Conservation (phyloP, 2,329 filamentous ascomycete species). For the Sporothrix mexicana region DNA sequence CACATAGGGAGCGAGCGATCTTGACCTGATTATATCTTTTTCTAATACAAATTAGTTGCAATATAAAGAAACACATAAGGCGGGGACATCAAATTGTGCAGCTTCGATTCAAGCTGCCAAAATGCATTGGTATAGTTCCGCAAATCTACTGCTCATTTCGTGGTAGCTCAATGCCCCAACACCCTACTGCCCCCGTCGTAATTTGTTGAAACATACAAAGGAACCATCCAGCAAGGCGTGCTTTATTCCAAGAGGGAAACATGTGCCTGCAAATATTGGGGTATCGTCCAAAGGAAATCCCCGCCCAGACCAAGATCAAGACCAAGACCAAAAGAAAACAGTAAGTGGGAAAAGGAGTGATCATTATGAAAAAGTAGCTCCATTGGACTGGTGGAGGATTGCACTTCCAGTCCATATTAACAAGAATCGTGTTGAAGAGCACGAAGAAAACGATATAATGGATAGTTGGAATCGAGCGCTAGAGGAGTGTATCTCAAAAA, state of each 20-base stretch:
- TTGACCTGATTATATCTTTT: background rate
- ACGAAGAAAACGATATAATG: background rate
- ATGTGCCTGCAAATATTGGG: background rate
- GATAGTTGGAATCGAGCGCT: background rate
- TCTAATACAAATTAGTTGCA: background rate
- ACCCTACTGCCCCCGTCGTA: background rate
- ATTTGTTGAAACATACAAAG: conserved; percentile 16
- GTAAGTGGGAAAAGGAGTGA: background rate
- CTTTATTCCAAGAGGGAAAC: background rate
- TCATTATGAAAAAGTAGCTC: background rate
- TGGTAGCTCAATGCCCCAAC: background rate
- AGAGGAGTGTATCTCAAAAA: conserved; percentile 4
- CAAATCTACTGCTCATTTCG: background rate
- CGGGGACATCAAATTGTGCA: background rate
- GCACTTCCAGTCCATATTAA: background rate
- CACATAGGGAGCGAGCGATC: conserved; percentile 1
- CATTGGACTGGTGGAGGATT: background rate
- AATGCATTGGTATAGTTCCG: no score
- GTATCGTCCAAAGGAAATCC: conserved; percentile 10
- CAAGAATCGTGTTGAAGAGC: conserved; percentile 4
- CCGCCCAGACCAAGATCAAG: background rate
- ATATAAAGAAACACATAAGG: background rate
- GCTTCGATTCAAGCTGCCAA: background rate
- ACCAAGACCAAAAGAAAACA: background rate
- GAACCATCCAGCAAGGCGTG: background rate